Conservation (phyloP, 768 basidiomycete genomes). For the Pleurotus pulmonarius region DNA sequence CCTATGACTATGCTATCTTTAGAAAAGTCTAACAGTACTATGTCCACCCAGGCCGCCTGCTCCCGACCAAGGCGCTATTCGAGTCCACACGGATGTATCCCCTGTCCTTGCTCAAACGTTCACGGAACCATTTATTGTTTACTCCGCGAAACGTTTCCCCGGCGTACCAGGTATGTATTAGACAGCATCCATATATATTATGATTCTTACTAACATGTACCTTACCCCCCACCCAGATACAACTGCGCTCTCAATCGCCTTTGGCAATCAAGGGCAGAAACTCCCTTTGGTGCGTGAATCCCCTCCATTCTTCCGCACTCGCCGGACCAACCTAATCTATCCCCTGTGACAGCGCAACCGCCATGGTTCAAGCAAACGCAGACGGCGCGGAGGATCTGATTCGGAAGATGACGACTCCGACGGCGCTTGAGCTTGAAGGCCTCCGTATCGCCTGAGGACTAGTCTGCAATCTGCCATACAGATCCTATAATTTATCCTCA, state of each 20-base stretch:
- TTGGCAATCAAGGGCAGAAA: constrained; percentile 89
- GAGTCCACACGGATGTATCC: constrained; percentile 65
- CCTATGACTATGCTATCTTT: constrained; percentile 10
- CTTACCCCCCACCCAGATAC: constrained; percentile 50
- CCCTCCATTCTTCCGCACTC: constrained; percentile 12
- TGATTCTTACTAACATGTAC: constrained; percentile 16
- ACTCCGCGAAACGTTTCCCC: constrained; percentile 91
- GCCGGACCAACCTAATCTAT: constrained; percentile 17
- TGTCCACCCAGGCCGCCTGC: constrained; percentile 54
- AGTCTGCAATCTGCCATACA: not conserved
- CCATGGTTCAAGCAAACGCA: constrained; percentile 68
- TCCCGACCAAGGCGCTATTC: constrained; percentile 61
- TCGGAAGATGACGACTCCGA: constrained; percentile 69
- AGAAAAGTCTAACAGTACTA: constrained; percentile 10
- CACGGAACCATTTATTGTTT: constrained; percentile 82
- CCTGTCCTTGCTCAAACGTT: constrained; percentile 83
- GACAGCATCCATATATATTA: constrained; percentile 5
- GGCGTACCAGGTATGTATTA: constrained; percentile 78
- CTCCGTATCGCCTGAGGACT: not conserved
- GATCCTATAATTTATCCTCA: constrained; percentile 9
- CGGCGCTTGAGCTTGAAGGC: constrained; percentile 23
- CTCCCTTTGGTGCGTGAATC: constrained; percentile 64
- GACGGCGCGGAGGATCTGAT: constrained; percentile 58
- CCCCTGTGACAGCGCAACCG: constrained; percentile 62
- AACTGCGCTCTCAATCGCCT: constrained; percentile 84